Conservation (phyloP, 176 grass and related monocot species). For the Carex scoparia region DNA sequence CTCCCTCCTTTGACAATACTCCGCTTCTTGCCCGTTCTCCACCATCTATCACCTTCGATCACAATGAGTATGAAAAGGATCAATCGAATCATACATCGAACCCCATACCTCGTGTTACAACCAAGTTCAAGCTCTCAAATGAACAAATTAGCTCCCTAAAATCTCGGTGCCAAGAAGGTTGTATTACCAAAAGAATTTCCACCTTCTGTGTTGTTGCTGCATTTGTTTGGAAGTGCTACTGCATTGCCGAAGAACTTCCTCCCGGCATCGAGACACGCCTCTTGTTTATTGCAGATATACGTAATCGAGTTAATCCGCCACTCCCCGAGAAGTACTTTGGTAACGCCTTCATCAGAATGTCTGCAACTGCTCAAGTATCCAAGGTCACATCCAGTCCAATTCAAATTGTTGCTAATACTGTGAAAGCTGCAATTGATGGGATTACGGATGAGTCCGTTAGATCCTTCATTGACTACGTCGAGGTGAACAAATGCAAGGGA, state of each 20-base stretch:
- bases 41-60: background rate
- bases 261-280: background rate
- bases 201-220: constrained; percentile 29
- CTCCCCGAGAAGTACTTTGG: constrained; percentile 27
- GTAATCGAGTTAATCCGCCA: background rate
- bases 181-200: background rate
- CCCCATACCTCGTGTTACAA: background rate
- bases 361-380: background rate
- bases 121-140: background rate
- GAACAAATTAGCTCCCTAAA: constrained; percentile 16
- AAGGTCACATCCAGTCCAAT: background rate
- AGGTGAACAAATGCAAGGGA: background rate
- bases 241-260: background rate
- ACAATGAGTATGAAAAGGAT: background rate
- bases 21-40: constrained; percentile 24
- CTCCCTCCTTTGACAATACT: constrained; percentile 26
- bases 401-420: background rate
- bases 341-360: constrained; percentile 21
- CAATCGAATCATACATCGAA: no score
- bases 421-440: background rate
- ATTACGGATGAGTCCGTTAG: constrained; percentile 10
- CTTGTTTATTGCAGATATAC: constrained; percentile 15
- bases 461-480: constrained; percentile 7
- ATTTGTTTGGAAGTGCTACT: constrained; percentile 30
- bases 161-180: background rate